Base-by-base conservation (phyloP, 2,329 filamentous ascomycete genomes). In the Pseudogymnoascus sp. region DNA sequence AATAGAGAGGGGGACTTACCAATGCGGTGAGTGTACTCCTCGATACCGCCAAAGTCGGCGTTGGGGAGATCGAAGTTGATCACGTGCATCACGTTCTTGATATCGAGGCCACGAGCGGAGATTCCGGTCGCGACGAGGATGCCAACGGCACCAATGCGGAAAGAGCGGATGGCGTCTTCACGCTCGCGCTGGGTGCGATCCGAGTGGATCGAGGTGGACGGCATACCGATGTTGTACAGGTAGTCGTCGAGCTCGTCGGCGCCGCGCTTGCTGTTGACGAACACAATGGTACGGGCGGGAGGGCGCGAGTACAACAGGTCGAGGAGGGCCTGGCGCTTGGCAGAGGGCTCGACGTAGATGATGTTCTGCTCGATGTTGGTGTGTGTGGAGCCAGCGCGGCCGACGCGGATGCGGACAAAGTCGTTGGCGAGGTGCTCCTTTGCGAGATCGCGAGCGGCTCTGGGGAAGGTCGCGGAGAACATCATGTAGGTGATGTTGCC, bases 381-480 rank as follows among this genome's bases (percentile, higher is more conserved):
- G 60, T 95, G 91, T 0, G 89, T 86, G 67, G 88, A 91, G 35
- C 94, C 94, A 27, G 91, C 85, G 69, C 93, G 90, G 31, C 94
- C 94, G 66, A 97, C 89, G 44, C 87, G 88, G 73, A 99, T 86
- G 21, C 89, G 90, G 59, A 95, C 81, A 69, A 91, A 86, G 42
- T 90, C 85, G 9, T 84, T 79, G 0, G 87, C 80, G 63, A 99
- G 84, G 70, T 92, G 90, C 29, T 89, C 81, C 63, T 84, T 86
- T 9, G 92, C 93, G 12, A 97, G 77, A 25, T 88, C 81, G 31
- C 92, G 90, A 66, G 90, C 85, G 0, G 78, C 79, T 77, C 89
- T 92, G 41, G 92, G 91, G 75, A 99, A 97, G 0, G 94, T 97
- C 0, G 94, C 94, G 0, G 92, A 96, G 74, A 97, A 97, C 78